Base-by-base conservation (phyloP, 371 early-diverging fungal species). In the Basidiobolus meristosporus region DNA sequence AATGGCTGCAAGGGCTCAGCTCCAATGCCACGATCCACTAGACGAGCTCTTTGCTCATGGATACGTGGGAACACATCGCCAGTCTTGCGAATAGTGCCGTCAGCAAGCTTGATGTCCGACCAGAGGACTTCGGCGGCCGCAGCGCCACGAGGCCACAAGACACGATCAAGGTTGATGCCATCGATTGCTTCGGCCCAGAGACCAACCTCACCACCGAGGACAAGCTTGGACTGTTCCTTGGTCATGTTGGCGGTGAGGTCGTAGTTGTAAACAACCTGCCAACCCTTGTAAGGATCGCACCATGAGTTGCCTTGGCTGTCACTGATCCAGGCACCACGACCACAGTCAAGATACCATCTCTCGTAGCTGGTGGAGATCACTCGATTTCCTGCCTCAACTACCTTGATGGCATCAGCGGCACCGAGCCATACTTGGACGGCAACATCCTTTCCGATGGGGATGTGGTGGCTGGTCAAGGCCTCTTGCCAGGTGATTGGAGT, bases 201-300 rank as follows among this genome's bases (percentile, higher is more conserved):
- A 16, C 73, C 67, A 15, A 65, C 78, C 40, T 74, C 75, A 10
- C 59, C 65, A 32, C 68, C 68, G 11, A 65, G n/a, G n/a, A n/a
- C n/a, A n/a, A n/a, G n/a, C n/a, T n/a, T n/a, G n/a, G n/a, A n/a
- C n/a, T n/a, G n/a, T n/a, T n/a, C 2, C 17, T 38, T 29, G 32
- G 47, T 50, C 39, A 47, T 21, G 43, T 54, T 54, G n/a, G 46
- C 44, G 12, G 34, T 6, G 4, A 31, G 63, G 38, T 82, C 80
- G 47, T 65, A 84, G 31, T 59, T 53, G 48, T 84, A 84, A 11
- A 82, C 70, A 34, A 70, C 68, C 60, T 78, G 77, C 82, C 82
- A 82, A 17, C 68, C 62, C 68, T 84, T 84, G 64, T 63, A 81
- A 15, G 83, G 82, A 37, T 61, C 67, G 46, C 83, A 82, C 80